Evolutionary conservation across 1,284 basidiomycete species (phyloP).

Genomic region (Calocybe gambosa): DNA sequence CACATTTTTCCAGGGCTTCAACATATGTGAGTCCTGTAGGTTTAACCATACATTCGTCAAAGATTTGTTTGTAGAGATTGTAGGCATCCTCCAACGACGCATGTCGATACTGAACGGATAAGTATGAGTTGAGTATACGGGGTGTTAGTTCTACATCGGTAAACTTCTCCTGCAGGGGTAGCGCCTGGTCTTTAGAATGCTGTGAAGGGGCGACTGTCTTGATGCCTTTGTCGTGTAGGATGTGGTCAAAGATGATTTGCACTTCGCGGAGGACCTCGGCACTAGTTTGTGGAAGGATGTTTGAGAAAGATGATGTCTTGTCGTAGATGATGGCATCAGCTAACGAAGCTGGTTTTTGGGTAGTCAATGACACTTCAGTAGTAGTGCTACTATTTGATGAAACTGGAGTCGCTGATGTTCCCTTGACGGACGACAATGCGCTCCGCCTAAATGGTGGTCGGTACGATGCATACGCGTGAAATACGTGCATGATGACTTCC

Average conservation of each 20-base stretch:
- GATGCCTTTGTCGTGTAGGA: conserved; percentile 46
- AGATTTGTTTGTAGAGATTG: conserved; percentile 44
- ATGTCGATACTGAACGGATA: conserved; percentile 73
- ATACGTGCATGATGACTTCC: conserved; percentile 76
- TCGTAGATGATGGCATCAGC: conserved; percentile 18
- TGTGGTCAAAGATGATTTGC: conserved; percentile 61
- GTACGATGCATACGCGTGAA: conserved; percentile 86
- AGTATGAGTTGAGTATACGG: conserved; percentile 74
- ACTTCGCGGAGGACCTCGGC: conserved; percentile 74
- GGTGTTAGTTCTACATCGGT: conserved; percentile 52
- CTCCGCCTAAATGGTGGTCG: conserved; percentile 59
- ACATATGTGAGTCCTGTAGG: conserved; percentile 55
- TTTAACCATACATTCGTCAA: conserved; percentile 33
- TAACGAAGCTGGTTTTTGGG: conserved; percentile 1
- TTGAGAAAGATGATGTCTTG: conserved; percentile 37
- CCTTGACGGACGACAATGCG: conserved; percentile 31
- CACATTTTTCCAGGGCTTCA: conserved; percentile 66
- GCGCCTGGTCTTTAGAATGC: conserved; percentile 11
- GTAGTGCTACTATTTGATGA: conserved; percentile 4
- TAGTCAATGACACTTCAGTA: background rate
- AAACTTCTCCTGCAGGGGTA: conserved; percentile 41
- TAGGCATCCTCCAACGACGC: conserved; percentile 43
- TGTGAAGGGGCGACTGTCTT: conserved; percentile 7
- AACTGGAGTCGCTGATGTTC: conserved; percentile 8
- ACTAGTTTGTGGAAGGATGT: conserved; percentile 68